Conservation (phyloP, 2,329 filamentous ascomycete species). For the Penicillium sp. region DNA sequence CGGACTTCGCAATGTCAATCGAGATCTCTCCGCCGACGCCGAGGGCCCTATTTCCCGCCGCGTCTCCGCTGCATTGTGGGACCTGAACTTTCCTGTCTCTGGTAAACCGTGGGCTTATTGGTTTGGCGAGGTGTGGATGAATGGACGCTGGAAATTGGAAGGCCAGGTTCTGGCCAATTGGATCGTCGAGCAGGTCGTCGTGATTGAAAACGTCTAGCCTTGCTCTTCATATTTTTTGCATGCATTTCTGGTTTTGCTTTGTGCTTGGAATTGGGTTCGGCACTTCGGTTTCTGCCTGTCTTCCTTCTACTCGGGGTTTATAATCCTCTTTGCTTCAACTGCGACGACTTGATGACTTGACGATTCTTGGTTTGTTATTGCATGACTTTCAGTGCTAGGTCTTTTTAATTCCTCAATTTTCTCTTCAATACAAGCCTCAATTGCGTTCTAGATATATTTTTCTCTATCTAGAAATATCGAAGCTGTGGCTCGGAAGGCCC, state of each 20-base stretch:
- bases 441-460: neutral
- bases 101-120: constrained; percentile 32
- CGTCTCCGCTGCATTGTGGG: constrained; percentile 22
- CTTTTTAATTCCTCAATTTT: neutral
- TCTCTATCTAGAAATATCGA: neutral
- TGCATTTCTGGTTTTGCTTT: neutral
- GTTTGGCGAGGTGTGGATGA: constrained; percentile 37
- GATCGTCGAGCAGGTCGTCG: constrained; percentile 39
- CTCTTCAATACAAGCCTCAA: neutral
- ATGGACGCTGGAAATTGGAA: constrained; percentile 41
- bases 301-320: neutral
- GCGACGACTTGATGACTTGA: constrained; percentile 21
- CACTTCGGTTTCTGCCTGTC: neutral
- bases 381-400: neutral
- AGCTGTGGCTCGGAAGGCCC: too few species aligned
- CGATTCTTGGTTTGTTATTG: constrained; percentile 12
- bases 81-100: constrained; percentile 20
- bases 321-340: neutral
- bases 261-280: neutral
- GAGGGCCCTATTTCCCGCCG: constrained; percentile 16
- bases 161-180: constrained; percentile 40
- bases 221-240: neutral
- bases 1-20: constrained; percentile 26
- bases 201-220: constrained; percentile 32
- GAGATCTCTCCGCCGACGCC: constrained; percentile 22